Evolutionary conservation across 2,329 filamentous ascomycete genomes (phyloP).

Genomic region (Eutypella sp.): DNA sequence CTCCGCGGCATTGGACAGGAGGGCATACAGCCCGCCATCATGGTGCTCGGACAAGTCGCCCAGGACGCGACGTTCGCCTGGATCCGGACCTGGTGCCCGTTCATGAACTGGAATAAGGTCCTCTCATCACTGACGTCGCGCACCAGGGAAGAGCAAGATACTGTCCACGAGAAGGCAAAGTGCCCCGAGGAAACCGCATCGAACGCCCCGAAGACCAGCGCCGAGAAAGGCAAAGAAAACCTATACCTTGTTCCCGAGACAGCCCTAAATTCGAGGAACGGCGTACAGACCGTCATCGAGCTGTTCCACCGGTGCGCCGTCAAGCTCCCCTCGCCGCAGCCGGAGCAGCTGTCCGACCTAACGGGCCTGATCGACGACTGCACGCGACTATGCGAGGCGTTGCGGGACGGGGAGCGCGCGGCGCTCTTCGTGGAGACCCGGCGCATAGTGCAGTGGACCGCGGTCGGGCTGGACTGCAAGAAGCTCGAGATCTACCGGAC

Average conservation of each 20-base stretch:
- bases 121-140: constrained; percentile 5
- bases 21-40: constrained; percentile 5
- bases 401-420: constrained; percentile 12
- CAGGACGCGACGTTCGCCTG: constrained; percentile 15
- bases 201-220: background rate
- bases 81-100: constrained; percentile 15
- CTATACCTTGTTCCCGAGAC: background rate
- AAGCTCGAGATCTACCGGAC: constrained; percentile 2
- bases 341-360: constrained; percentile 6
- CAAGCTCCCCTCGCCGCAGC: background rate
- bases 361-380: constrained; percentile 11
- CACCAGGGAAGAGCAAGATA: background rate
- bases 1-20: constrained; percentile 8
- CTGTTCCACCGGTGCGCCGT: constrained; percentile 10
- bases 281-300: constrained; percentile 3
- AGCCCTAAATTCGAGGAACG: no score
- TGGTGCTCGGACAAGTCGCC: constrained; percentile 8
- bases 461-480: constrained; percentile 12
- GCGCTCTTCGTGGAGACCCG: constrained; percentile 8
- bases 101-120: constrained; percentile 7
- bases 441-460: constrained; percentile 11
- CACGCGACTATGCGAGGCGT: constrained; percentile 9
- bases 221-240: background rate
- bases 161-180: background rate
- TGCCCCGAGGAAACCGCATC: background rate